Evolutionary conservation across 192 early-diverging fungal species (phyloP).

Genomic region (Spizellomyces sp.): DNA sequence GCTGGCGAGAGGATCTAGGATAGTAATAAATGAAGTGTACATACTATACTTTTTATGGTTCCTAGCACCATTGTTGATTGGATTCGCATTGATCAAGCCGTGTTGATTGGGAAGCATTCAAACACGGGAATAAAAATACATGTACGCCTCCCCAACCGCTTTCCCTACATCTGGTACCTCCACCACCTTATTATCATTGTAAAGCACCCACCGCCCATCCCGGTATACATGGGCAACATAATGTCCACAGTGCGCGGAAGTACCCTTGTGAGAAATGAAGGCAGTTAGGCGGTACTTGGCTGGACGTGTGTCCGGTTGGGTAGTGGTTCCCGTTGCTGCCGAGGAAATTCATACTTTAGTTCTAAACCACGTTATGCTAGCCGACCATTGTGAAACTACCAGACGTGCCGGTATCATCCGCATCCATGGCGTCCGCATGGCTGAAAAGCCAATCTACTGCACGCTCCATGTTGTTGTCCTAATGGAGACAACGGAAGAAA

Average conservation of each 20-base stretch:
- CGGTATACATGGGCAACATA: slow-evolving; percentile 83
- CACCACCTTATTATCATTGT: slow-evolving; percentile 96
- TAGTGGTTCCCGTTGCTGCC: slow-evolving; percentile 6
- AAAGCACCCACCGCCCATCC: slow-evolving; percentile 84
- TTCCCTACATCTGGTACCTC: slow-evolving; percentile 53
- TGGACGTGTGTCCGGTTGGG: slow-evolving; percentile 23
- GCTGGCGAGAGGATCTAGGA: no score
- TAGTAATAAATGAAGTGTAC: no score
- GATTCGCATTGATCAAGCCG: no score
- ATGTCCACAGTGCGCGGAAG: slow-evolving; percentile 94
- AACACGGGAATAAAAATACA: slow-evolving; percentile 42
- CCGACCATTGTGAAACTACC: neutral
- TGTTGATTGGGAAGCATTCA: neutral
- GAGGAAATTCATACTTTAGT: no score
- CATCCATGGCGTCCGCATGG: slow-evolving; percentile 61
- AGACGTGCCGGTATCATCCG: slow-evolving; percentile 11
- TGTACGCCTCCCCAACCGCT: slow-evolving; percentile 48
- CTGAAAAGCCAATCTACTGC: slow-evolving; percentile 96
- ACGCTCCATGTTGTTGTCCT: slow-evolving; percentile 81
- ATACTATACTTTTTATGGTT: no score
- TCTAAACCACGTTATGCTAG: neutral
- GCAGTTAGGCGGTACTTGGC: slow-evolving; percentile 67
- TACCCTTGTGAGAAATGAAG: slow-evolving; percentile 95
- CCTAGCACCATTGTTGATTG: no score
- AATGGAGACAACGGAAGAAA: neutral